Evolutionary conservation across 257 asterid genomes (phyloP).

Genomic region (Capsicum baccatum): DNA sequence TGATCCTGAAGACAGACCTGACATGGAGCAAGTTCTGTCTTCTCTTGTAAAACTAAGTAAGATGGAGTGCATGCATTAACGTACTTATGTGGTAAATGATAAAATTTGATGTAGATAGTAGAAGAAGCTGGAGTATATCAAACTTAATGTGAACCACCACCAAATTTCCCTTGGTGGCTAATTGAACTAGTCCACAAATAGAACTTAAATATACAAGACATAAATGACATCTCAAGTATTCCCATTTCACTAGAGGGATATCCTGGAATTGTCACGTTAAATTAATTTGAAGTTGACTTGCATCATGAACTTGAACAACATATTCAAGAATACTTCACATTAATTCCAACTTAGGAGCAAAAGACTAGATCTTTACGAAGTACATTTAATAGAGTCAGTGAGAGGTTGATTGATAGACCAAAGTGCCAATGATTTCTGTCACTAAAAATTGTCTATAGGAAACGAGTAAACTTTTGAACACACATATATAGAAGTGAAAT

Average conservation of each 20-base stretch:
- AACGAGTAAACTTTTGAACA: neutral
- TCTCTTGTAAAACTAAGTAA: conserved; percentile 59
- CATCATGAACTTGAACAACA: neutral
- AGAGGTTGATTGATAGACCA: neutral
- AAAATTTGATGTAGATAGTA: neutral
- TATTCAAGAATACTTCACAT: neutral
- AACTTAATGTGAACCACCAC: neutral
- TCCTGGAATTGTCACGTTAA: neutral
- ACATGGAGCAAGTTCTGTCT: conserved; percentile 64
- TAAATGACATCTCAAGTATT: no score
- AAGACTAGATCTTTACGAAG: neutral
- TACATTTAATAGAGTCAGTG: neutral
- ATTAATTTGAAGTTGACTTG: neutral
- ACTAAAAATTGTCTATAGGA: neutral
- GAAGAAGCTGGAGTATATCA: neutral
- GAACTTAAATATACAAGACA: no score
- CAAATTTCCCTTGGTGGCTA: neutral
- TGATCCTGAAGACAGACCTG: conserved; percentile 71
- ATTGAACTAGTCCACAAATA: neutral
- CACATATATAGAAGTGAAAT: neutral
- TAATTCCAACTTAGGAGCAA: neutral
- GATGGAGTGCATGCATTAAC: conserved; percentile 24
- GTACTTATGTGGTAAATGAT: neutral
- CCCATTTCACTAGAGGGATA: neutral
- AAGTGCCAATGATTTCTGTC: no score